Evolutionary conservation across 805 yeast species (phyloP).

Genomic region (Cyberlindnera euphorbiiphila): DNA sequence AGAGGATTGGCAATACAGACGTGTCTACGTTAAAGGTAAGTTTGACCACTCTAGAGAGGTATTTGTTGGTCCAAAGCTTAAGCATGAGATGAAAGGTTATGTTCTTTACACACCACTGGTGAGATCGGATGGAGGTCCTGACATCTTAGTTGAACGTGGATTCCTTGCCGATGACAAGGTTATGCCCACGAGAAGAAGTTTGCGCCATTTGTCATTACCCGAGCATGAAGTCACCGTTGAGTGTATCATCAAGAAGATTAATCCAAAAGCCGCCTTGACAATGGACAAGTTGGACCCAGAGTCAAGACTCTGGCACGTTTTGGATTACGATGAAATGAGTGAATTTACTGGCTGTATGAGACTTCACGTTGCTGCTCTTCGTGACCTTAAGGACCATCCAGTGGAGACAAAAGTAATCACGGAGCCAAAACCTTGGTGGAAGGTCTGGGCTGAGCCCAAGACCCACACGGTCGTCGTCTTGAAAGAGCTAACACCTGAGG

Average conservation of each 20-base stretch:
- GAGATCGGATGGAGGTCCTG: constrained; percentile 70
- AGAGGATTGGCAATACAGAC: constrained; percentile 74
- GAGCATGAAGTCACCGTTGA: constrained; percentile 56
- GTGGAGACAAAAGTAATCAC: constrained; percentile 34
- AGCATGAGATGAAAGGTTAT: constrained; percentile 73
- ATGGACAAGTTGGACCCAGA: constrained; percentile 69
- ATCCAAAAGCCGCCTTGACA: constrained; percentile 56
- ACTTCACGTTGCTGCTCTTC: constrained; percentile 69
- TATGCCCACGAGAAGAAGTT: constrained; percentile 50
- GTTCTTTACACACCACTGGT: constrained; percentile 76
- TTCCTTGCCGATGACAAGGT: constrained; percentile 76
- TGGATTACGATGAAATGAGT: constrained; percentile 83
- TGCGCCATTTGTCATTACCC: constrained; percentile 72
- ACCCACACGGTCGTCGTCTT: constrained; percentile 10
- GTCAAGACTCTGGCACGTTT: constrained; percentile 67
- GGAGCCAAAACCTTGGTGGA: constrained; percentile 30
- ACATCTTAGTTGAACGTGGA: constrained; percentile 82
- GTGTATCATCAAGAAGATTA: constrained; percentile 70
- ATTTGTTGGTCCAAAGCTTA: constrained; percentile 85
- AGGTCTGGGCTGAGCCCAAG: constrained; percentile 22
- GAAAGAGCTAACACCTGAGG: constrained; percentile 6
- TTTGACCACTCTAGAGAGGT: constrained; percentile 84
- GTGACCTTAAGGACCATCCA: constrained; percentile 62
- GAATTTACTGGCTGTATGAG: constrained; percentile 62
- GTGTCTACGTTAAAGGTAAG: constrained; percentile 70